Evolutionary conservation across 2,329 filamentous ascomycete genomes (phyloP).

Genomic region (Pyrenochaeta sp.): DNA sequence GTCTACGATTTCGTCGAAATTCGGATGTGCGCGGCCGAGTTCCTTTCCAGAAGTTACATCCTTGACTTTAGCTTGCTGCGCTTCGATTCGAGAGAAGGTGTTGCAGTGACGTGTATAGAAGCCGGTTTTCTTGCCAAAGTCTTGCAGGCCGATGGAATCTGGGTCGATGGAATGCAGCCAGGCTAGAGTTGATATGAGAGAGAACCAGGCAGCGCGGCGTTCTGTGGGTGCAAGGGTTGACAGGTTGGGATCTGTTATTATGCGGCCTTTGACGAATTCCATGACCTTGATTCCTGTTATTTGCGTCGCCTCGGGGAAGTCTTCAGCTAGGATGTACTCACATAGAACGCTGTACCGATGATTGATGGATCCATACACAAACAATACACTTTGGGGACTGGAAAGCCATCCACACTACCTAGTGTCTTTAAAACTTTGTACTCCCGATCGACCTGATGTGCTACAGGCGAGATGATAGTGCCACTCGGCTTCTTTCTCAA

Average conservation of each 20-base stretch:
- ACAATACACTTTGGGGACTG: constrained; percentile 82
- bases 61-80: constrained; percentile 74
- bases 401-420: constrained; percentile 73
- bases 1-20: constrained; percentile 77
- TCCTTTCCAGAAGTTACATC: constrained; percentile 74
- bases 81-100: constrained; percentile 80
- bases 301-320: background rate
- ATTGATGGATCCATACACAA: constrained; percentile 82
- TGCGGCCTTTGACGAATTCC: constrained; percentile 90
- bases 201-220: constrained; percentile 55
- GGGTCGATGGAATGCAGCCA: constrained; percentile 80
- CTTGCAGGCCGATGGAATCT: constrained; percentile 69
- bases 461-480: constrained; percentile 87
- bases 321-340: constrained; percentile 71
- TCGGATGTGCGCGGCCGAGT: constrained; percentile 75
- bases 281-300: constrained; percentile 66
- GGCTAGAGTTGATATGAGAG: constrained; percentile 78
- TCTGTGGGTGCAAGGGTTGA: constrained; percentile 71
- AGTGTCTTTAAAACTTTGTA: constrained; percentile 88
- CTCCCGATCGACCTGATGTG: constrained; percentile 94
- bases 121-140: constrained; percentile 73
- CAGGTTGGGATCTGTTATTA: constrained; percentile 86
- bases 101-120: constrained; percentile 88
- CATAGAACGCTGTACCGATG: constrained; percentile 89
- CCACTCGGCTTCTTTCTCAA: constrained; percentile 96